These are phyloP conservation scores for Blastobotrys serpentis DNA, from an alignment of 1,139 yeast species.

Conservation along the genomic window DNA sequence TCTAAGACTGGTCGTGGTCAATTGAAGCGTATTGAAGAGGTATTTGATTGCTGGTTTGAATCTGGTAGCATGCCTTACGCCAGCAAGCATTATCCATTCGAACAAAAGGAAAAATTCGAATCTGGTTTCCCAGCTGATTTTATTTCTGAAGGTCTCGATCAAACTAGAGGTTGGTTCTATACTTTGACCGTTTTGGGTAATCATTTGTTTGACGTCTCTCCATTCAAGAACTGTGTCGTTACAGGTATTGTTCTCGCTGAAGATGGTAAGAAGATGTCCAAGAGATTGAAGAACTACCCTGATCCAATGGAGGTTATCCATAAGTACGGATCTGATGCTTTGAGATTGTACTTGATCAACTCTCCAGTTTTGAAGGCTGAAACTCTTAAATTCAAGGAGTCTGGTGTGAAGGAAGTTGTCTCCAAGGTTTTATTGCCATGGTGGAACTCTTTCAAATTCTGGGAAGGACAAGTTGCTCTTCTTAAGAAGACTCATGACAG, in stretches of 20 bases:
- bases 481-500: conserved; percentile 70
- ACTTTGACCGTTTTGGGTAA: conserved; percentile 95
- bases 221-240: conserved; percentile 93
- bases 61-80: conserved; percentile 99
- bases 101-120: conserved; percentile 65
- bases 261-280: conserved; percentile 99
- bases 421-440: conserved; percentile 94
- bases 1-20: conserved; percentile 87
- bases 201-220: conserved; percentile 87
- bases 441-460: conserved; percentile 97
- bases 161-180: conserved; percentile 99
- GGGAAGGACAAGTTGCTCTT: conserved; percentile 89
- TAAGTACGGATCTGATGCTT: conserved; percentile 96
- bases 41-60: conserved; percentile 99
- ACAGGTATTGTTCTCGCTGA: conserved; percentile 95
- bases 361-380: conserved; percentile 98
- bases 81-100: conserved; percentile 95
- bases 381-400: conserved; percentile 94
- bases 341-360: conserved; percentile 91
- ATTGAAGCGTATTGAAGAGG: conserved; percentile 91
- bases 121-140: conserved; percentile 92
- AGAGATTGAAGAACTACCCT: conserved; percentile 96
- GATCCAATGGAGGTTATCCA: conserved; percentile 82
- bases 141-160: conserved; percentile 98
- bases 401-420: conserved; percentile 97